Conservation (phyloP, 2,329 filamentous ascomycete species). For the Rhynchosporium graminicola region DNA sequence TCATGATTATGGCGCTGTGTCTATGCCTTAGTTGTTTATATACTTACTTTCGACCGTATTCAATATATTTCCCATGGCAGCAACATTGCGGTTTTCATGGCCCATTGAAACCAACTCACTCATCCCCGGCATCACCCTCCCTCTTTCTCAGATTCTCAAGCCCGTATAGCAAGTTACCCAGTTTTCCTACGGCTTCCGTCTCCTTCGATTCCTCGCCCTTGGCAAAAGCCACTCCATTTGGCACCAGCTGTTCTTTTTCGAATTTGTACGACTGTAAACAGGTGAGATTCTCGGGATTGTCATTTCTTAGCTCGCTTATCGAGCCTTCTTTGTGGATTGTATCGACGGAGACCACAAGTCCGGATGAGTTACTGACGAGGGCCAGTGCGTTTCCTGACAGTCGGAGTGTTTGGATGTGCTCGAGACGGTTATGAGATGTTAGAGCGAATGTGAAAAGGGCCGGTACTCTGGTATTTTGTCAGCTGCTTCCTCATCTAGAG, state of each 20-base stretch:
- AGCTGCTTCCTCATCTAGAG: not conserved
- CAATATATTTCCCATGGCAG: no score
- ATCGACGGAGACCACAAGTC: slow-evolving; percentile 51
- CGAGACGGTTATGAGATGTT: slow-evolving; percentile 50
- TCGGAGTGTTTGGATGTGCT: slow-evolving; percentile 51
- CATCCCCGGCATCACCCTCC: slow-evolving; percentile 34
- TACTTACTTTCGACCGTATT: no score
- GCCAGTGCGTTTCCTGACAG: slow-evolving; percentile 62
- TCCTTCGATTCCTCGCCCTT: not conserved
- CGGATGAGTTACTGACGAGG: slow-evolving; percentile 32
- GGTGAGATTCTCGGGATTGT: slow-evolving; percentile 10
- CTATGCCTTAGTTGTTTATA: no score
- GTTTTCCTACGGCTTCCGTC: slow-evolving; percentile 33
- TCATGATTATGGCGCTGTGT: no score
- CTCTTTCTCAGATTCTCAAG: slow-evolving; percentile 41
- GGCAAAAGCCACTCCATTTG: slow-evolving; percentile 2
- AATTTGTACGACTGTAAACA: slow-evolving; percentile 25
- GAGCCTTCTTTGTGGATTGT: slow-evolving; percentile 52
- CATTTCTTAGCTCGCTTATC: slow-evolving; percentile 43
- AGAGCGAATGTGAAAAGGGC: slow-evolving; percentile 69
- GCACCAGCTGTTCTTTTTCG: slow-evolving; percentile 17
- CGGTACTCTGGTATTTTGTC: slow-evolving; percentile 47
- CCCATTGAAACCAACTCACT: slow-evolving; percentile 7
- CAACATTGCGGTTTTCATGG: no score
- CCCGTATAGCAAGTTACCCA: slow-evolving; percentile 44